phyloP scores from a whole-genome alignment of 78 protist species.

The Dictyostelium citrinum region DNA sequence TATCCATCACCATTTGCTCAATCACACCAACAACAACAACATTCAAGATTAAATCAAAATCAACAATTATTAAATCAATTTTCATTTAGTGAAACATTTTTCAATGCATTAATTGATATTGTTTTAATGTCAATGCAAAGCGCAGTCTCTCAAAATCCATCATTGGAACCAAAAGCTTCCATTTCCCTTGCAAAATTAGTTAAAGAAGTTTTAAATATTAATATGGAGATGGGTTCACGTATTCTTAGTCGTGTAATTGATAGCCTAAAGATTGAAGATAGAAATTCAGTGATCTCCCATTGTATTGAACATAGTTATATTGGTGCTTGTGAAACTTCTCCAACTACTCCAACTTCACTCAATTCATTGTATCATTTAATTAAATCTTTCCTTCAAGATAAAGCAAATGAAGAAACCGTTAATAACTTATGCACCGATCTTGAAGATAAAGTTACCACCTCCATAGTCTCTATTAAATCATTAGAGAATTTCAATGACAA shows the following conservation, averaged over 20 bases:
- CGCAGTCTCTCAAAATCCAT: background rate
- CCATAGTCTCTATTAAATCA: slow-evolving; percentile 40
- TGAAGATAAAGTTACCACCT: slow-evolving; percentile 20
- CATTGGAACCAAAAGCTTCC: slow-evolving; percentile 1
- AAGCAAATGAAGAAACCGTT: background rate
- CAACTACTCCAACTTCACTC: background rate
- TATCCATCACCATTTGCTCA: background rate
- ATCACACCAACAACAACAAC: background rate
- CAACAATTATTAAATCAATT: background rate
- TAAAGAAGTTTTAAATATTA: background rate
- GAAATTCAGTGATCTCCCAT: background rate
- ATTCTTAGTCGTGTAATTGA: background rate
- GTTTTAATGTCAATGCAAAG: background rate
- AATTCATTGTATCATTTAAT: background rate
- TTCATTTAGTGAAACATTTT: background rate
- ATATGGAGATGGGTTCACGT: background rate
- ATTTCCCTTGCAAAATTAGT: background rate
- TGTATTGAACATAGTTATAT: background rate
- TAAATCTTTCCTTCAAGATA: background rate
- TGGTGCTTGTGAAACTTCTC: background rate
- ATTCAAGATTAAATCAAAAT: background rate
- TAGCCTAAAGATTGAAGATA: slow-evolving; percentile 17
- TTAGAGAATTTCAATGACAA: background rate
- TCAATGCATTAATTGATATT: background rate
- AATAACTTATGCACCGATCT: background rate